Evolutionary conservation across 1,284 basidiomycete species (phyloP).

Genomic region (Ustilago trichophora): DNA sequence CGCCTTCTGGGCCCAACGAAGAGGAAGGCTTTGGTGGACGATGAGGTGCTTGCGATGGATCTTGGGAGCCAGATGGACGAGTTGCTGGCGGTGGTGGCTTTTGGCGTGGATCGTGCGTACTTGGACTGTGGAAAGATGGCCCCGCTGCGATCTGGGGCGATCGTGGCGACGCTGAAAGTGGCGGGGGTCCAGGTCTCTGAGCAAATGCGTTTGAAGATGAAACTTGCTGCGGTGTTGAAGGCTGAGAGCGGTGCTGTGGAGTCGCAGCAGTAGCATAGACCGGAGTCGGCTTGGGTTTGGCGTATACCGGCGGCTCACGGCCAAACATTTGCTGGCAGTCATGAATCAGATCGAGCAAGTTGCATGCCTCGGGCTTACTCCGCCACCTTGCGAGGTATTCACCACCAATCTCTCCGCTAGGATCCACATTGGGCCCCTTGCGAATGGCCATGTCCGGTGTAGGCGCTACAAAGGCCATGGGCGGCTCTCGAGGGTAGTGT

Average conservation of each 20-base stretch:
- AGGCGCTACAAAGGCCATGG: slow-evolving; percentile 93
- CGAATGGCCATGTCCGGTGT: slow-evolving; percentile 89
- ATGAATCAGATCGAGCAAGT: slow-evolving; percentile 74
- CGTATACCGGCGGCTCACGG: slow-evolving; percentile 85
- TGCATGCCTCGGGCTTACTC: slow-evolving; percentile 85
- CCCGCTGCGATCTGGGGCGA: slow-evolving; percentile 6
- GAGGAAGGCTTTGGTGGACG: slow-evolving; percentile 34
- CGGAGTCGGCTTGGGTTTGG: slow-evolving; percentile 73
- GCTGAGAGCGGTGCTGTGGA: slow-evolving; percentile 39
- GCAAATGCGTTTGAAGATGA: slow-evolving; percentile 7
- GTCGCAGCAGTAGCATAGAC: slow-evolving; percentile 39
- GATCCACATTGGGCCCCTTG: slow-evolving; percentile 79
- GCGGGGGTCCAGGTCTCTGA: slow-evolving; percentile 10
- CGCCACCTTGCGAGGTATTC: slow-evolving; percentile 81
- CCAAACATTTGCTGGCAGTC: slow-evolving; percentile 84
- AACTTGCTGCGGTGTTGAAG: slow-evolving; percentile 32
- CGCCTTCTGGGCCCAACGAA: slow-evolving; percentile 11
- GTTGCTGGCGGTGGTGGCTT: slow-evolving; percentile 30
- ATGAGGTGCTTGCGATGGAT: slow-evolving; percentile 18
- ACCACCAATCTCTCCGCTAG: slow-evolving; percentile 78
- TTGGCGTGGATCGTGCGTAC: slow-evolving; percentile 13
- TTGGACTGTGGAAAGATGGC: slow-evolving; percentile 1
- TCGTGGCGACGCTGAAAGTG: slow-evolving; percentile 30
- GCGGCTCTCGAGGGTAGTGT: slow-evolving; percentile 72
- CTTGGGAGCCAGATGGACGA: slow-evolving; percentile 11